Evolutionary conservation across 495 filamentous ascomycete species (phyloP).

Genomic region (Penicillium salamii): DNA sequence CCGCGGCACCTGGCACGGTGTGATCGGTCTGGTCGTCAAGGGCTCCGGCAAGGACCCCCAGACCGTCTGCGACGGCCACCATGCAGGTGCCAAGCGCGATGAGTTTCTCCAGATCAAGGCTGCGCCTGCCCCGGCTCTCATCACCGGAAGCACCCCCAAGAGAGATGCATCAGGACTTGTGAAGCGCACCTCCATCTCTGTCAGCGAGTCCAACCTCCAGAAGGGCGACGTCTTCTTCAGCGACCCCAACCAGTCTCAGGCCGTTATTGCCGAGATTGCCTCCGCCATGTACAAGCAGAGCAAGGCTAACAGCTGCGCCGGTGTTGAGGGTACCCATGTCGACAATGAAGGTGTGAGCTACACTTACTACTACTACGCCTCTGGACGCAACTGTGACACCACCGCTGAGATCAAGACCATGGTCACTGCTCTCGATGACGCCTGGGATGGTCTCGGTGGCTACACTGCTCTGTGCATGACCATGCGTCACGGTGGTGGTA

Average conservation of each 20-base stretch:
- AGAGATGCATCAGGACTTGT: background rate
- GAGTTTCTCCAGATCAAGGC: background rate
- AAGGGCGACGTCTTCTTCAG: background rate
- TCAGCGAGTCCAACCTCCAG: background rate
- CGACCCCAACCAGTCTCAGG: background rate
- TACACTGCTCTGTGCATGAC: slow-evolving; percentile 3
- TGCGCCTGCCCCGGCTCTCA: too few relatives aligned
- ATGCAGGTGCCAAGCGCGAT: background rate
- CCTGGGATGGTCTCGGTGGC: background rate
- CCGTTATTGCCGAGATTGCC: background rate
- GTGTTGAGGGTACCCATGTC: background rate
- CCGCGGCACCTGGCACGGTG: background rate
- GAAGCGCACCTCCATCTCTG: background rate
- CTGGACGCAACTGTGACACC: slow-evolving; percentile 3
- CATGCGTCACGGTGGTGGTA: background rate
- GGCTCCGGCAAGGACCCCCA: background rate
- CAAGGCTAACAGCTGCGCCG: background rate
- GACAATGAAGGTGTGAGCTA: background rate
- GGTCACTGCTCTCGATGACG: background rate
- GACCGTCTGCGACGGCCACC: background rate
- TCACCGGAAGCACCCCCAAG: background rate
- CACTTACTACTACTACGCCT: slow-evolving; percentile 1
- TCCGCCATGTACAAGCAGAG: background rate
- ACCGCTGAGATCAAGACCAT: slow-evolving; percentile 1
- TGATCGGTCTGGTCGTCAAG: background rate